Base-by-base conservation (phyloP, 768 basidiomycete genomes). In the Gymnopilus dilepis region DNA sequence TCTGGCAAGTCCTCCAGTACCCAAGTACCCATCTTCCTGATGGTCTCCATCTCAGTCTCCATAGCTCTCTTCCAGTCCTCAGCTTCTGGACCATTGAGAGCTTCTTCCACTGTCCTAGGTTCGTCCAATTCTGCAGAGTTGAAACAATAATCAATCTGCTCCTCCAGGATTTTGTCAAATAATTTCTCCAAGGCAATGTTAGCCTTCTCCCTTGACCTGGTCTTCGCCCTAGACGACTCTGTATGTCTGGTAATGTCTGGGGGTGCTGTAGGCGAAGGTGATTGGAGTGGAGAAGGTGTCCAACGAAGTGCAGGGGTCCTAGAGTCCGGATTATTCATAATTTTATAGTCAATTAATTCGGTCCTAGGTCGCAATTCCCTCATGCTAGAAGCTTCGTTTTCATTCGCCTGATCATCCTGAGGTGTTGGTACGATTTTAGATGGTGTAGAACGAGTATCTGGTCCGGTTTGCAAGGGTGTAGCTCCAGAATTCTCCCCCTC, bases 1-100 rank as follows among this genome's bases (percentile, higher is more conserved):
- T 61, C 19, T 0, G 75, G 77, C 26, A 68, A 38, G 0, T 76
- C 61, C 0, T 65, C 66, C 0, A 76, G 2, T 40, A 67, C 63
- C 68, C 73, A 80, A 2, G 74, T 76, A 1, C 67, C 71, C 43
- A 74, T 71, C 24, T 63, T 62, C n/a, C 69, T 55, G 0, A 74
- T 52, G 11, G 66, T 66, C 69, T 74, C 53, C 7, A 70, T 48
- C 41, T 76, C 70, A 9, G 63, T 51, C 17, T 72, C 58, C 69
- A 74, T 71, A n/a, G 69, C 70, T 8, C 58, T 42, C 42, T 67
- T 59, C 73, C 69, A 73, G 28, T 71, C 40, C 0, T 58, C 21
- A 26, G 40, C n/a, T 41, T 70, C 64, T 13, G 48, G 38, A n/a
- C 56, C 42, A 1, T 6, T 11, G 3, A 58, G 21, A 9, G 62